These are phyloP conservation scores for Choiromyces venosus DNA, from an alignment of 495 filamentous ascomycete species.

Conservation along the genomic window DNA sequence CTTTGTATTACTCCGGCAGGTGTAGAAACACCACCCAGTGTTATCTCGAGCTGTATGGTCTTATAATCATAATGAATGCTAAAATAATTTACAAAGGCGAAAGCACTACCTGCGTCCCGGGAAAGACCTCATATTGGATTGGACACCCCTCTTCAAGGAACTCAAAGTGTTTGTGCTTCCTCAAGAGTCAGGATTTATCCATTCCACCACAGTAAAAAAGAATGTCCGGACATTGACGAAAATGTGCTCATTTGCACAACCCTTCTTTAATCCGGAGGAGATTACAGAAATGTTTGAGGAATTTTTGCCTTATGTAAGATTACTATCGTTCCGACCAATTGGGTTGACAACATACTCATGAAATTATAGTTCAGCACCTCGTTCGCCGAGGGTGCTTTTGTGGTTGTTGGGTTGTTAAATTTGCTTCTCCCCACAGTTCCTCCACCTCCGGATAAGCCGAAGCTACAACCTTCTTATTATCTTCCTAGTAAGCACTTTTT, in stretches of 20 bases:
- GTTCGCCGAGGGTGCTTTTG: constrained; percentile 79
- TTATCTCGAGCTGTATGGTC: constrained; percentile 35
- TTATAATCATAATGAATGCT: constrained; percentile 40
- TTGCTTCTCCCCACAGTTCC: constrained; percentile 81
- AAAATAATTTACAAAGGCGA: constrained; percentile 55
- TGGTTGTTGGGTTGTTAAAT: constrained; percentile 79
- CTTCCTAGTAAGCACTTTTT: constrained; percentile 53
- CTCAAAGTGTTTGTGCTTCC: constrained; percentile 84
- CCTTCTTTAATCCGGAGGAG: constrained; percentile 86
- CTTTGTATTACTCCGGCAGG: constrained; percentile 23
- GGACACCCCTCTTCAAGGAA: constrained; percentile 87
- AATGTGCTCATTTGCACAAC: constrained; percentile 79
- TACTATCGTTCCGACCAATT: constrained; percentile 7
- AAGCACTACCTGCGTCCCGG: constrained; percentile 91
- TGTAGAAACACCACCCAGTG: constrained; percentile 36
- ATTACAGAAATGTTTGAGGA: constrained; percentile 86
- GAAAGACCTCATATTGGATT: constrained; percentile 84
- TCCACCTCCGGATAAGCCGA: constrained; percentile 60
- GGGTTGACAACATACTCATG: constrained; percentile 29
- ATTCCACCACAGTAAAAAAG: constrained; percentile 59
- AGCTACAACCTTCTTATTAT: constrained; percentile 74
- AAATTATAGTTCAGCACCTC: constrained; percentile 71
- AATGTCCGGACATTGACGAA: constrained; percentile 73
- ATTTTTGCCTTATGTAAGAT: constrained; percentile 63
- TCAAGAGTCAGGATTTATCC: constrained; percentile 62